Evolutionary conservation across 257 asterid species (phyloP).

Genomic region (Thymus quinquecostatus): DNA sequence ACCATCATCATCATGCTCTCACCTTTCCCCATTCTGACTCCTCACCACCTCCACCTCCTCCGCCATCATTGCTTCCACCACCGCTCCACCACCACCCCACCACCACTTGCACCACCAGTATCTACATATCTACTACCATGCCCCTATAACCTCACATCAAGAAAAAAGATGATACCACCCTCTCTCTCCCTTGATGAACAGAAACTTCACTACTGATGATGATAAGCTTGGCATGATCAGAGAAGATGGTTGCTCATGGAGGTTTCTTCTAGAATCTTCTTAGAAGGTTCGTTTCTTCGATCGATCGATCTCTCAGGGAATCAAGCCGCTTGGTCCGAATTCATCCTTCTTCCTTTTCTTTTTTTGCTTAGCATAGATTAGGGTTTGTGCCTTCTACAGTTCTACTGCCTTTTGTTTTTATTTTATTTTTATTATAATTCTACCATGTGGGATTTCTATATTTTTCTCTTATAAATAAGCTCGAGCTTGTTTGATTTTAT

Average conservation of each 20-base stretch:
- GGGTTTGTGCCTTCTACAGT: not conserved
- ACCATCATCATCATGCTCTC: constrained; percentile 49
- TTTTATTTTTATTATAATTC: not conserved
- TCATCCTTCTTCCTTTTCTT: not conserved
- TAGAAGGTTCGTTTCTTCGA: constrained; percentile 26
- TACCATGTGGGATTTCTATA: constrained; percentile 18
- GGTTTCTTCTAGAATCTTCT: constrained; percentile 12
- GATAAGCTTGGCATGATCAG: constrained; percentile 27
- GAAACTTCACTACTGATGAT: constrained; percentile 28
- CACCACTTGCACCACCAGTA: constrained; percentile 18
- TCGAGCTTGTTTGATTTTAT: constrained; percentile 7
- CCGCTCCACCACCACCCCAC: constrained; percentile 25
- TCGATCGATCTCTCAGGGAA: constrained; percentile 38
- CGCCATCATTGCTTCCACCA: constrained; percentile 30
- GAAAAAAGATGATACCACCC: constrained; percentile 4
- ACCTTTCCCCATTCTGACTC: constrained; percentile 43
- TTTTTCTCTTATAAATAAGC: constrained; percentile 25
- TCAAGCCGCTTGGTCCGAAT: constrained; percentile 58
- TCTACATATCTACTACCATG: not conserved
- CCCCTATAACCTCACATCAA: constrained; percentile 21
- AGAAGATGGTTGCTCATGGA: constrained; percentile 26
- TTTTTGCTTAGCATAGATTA: not conserved
- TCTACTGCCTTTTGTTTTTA: not conserved
- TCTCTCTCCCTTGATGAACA: constrained; percentile 12
- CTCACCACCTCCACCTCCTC: constrained; percentile 39